Evolutionary conservation across 257 asterid genomes (phyloP), one percentile per base, ranked within the genome.

Genomic region (Solanum pimpinellifolium): DNA sequence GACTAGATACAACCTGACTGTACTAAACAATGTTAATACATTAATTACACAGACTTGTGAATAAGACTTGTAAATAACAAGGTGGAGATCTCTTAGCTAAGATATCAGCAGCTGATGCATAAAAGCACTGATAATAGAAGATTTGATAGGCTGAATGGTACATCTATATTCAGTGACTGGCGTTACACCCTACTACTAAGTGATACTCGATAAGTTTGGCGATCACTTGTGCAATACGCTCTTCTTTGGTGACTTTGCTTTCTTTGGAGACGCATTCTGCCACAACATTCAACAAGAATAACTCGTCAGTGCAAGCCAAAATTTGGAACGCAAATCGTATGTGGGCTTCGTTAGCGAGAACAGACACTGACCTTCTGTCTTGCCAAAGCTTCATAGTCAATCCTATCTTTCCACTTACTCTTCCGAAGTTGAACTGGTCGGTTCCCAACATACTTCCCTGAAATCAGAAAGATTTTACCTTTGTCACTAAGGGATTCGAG

Each of bases 331-430:
- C 12, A 44, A 8, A 44, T 15, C 35, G 18, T 47, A 4, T 2
- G 23, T 9, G 23, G 27, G 42, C 44, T 29, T 47, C 85, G 3
- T 39, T 29, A 29, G 10, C 14, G 25, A 33, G 15, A 76, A 16
- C 84, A 15, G 2, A 23, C 33, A 49, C 83, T 86, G 83, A 94
- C 99, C 97, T 97, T 95, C n/a, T 93, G 97, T 88, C 95, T 92
- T 83, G 76, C 92, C 83, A 94, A 52, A 80, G 98, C 98, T 5
- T 92, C 95, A 21, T 23, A 33, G 88, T 97, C 98, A 52, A 93
- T 95, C 91, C 98, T 94, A 83, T 95, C 98, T 42, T 89, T 93
- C 99, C 98, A 97, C 66, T 95, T 94, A 93, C 99, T 95, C 94
- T 97, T 97, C 33, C 94, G 94, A 83, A 97, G 99, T 90, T 95